Conservation (phyloP, 179 eudicot genomes). For the Beta macrorhiza region DNA sequence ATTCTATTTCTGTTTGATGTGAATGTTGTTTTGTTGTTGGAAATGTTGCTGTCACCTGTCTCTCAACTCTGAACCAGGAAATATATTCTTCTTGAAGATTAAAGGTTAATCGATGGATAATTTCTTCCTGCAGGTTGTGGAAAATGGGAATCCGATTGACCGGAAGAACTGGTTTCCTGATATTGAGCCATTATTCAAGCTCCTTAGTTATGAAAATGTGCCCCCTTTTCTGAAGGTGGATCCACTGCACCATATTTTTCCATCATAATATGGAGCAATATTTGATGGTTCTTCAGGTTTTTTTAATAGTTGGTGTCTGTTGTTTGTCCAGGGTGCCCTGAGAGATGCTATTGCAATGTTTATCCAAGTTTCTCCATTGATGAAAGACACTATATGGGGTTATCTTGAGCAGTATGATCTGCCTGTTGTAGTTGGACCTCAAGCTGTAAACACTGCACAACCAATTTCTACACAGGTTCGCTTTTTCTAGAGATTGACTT, state of each 20-base stretch:
- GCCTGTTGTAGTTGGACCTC: conserved; percentile 90
- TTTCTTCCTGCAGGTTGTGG: conserved; percentile 57
- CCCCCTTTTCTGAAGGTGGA: conserved; percentile 93
- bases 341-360: conserved; percentile 78
- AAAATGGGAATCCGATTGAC: conserved; percentile 79
- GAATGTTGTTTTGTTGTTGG: neutral
- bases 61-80: neutral
- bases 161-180: conserved; percentile 93
- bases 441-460: conserved; percentile 49
- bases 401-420: conserved; percentile 96
- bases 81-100: neutral
- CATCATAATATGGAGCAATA: conserved; percentile 1
- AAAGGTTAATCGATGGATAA: neutral
- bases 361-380: conserved; percentile 66
- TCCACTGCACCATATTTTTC: neutral
- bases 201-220: conserved; percentile 95
- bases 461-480: conserved; percentile 68
- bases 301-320: conserved; percentile 18
- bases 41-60: neutral
- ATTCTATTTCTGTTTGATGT: neutral
- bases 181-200: conserved; percentile 94
- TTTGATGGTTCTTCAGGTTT: conserved; percentile 14
- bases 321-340: conserved; percentile 67
- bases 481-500: neutral
- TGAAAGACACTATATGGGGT: conserved; percentile 88